phyloP scores from a whole-genome alignment of 805 yeast genomes.

The Ogataea henricii region DNA sequence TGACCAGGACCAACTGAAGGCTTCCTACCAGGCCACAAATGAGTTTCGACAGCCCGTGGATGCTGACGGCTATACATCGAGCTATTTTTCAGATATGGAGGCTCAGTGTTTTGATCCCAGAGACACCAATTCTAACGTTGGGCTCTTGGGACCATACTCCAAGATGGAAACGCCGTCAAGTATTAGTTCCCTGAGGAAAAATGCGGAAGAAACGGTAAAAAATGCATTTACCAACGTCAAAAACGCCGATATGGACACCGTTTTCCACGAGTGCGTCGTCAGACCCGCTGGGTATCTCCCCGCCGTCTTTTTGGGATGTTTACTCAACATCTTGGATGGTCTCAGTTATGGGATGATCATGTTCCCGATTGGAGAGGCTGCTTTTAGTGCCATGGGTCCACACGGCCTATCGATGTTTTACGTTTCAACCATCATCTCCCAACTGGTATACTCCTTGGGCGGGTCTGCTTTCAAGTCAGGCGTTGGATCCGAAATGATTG shows the following conservation, averaged over 20 bases:
- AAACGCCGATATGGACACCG: slow-evolving; percentile 24
- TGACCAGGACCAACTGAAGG: background rate
- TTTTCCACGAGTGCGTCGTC: slow-evolving; percentile 28
- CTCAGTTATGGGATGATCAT: slow-evolving; percentile 96
- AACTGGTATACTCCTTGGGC: slow-evolving; percentile 84
- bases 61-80: background rate
- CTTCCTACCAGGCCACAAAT: slow-evolving; percentile 6
- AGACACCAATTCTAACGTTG: background rate
- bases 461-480: slow-evolving; percentile 88
- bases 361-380: slow-evolving; percentile 84
- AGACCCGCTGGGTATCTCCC: slow-evolving; percentile 61
- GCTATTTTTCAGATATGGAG: slow-evolving; percentile 6
- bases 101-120: slow-evolving; percentile 1
- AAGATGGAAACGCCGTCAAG: slow-evolving; percentile 9
- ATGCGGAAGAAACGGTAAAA: slow-evolving; percentile 2
- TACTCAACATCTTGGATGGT: slow-evolving; percentile 88
- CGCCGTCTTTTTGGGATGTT: slow-evolving; percentile 80
- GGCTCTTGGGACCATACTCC: background rate
- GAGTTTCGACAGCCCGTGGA: background rate
- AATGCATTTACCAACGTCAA: slow-evolving; percentile 4
- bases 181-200: background rate
- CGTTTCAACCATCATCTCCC: slow-evolving; percentile 87
- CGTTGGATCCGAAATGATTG: slow-evolving; percentile 98
- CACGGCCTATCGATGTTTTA: slow-evolving; percentile 94
- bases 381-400: slow-evolving; percentile 79